Base-by-base conservation (phyloP, 129 eudicot genomes). In the Helianthus tuberosus region DNA sequence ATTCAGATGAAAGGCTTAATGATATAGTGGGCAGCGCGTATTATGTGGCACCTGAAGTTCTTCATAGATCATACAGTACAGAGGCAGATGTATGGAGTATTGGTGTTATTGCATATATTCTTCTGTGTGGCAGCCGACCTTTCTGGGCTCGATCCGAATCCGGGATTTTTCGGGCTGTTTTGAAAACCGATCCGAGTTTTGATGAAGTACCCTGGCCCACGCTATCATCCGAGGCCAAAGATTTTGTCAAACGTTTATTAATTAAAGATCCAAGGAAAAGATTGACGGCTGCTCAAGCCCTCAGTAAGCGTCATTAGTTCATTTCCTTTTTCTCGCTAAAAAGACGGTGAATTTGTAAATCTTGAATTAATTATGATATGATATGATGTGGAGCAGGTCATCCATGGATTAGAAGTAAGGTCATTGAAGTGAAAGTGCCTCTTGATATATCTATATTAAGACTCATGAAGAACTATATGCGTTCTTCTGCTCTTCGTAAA, bases 51-150 rank as follows among this genome's bases (percentile, higher is more conserved):
- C 99, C 99, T 46, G 99, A 95, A 89, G 99, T 95, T 61, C 71
- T 95, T 43, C 99, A 95, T 76, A 82, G 96, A 87, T 88, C 99
- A 16, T 95, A 95, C 55, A 89, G 86, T 74, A 88, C 96, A 0
- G 98, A 93, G 76, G 98, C 97, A 46, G 99, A 94, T 76, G 89
- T 94, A 15, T 91, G 99, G 99, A 94, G 99, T 75, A 81, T 94
- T 20, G 97, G 97, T 65, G 99, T 94, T 46, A 91, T 94, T 17
- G 82, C 99, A 41, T 94, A 94, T 76, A 94, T 91, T 55, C 85
- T 94, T 17, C 69, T 94, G 14, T 94, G 99, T 74, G 99, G 99
- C 35, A 89, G 96, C 75, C 88, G 99, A 0, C 99, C 99, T 10
- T 94, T 94, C 62, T 94, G 97, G 97, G 96, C 99, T 64, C 96